Base-by-base conservation (phyloP, 179 eudicot species). In the Gypsophila paniculata region DNA sequence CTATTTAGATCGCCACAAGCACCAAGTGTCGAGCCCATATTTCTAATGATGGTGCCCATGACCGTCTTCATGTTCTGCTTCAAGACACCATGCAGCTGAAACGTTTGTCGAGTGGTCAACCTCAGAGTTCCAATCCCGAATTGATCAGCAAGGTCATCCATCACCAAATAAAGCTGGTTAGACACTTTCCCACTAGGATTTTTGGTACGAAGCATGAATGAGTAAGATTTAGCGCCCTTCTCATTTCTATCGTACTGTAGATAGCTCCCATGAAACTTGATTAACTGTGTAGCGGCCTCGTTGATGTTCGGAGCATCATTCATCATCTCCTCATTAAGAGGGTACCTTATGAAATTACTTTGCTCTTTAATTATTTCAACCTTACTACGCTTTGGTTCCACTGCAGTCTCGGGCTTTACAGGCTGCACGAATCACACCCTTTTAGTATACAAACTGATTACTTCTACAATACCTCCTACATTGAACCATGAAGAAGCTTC, bases 1-100 rank as follows among this genome's bases (percentile, higher is more conserved):
- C 99, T 85, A 76, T 95, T 95, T 49, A 95, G 87, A 76, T 95
- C 99, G 42, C 99, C 99, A 71, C 99, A 95, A 29, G 99, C 99
- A 71, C 99, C 99, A 64, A 95, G 97, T 22, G 99, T 95, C 2
- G 99, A 95, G 6, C 97, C 99, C 99, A 95, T 95, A 77, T 78
- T 83, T 61, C 82, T 78, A 71, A 95, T 92, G 48, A 95, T 86
- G 46, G 95, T 80, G 62, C 96, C 86, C 98, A 95, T 95, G 61
- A 92, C 99, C 0, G 96, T 92, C 85, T 88, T 95, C 65, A 92
- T 93, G 72, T 95, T 88, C 74, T 92, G 86, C 74, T 95, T 95
- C 74, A 92, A 46, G 22, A 95, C 93, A 2, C 99, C 98, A 81
- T 95, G 99, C 61, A 95, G 96, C 84, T 95, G 97, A 85, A 95